phyloP scores from a whole-genome alignment of 345 rosid genomes.

The Iberis pinnata region DNA sequence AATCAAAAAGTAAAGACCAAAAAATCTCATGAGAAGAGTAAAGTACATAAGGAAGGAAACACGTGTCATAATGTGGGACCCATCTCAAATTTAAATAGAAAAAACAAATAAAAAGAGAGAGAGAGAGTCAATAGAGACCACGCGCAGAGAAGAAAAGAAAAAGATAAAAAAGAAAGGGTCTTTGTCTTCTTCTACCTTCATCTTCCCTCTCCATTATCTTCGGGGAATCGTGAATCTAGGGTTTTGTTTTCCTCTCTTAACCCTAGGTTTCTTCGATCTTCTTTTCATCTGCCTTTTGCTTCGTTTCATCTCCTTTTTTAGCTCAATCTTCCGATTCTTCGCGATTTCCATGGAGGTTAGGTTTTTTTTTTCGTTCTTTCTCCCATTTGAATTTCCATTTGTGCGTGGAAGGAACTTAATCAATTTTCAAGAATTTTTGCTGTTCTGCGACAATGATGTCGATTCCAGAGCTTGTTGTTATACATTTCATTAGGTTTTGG shows the following conservation, averaged over 20 bases:
- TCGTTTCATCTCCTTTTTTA: too few species aligned
- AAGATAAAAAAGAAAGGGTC: slow-evolving; percentile 14
- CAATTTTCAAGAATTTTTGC: too few species aligned
- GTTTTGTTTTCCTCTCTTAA: too few species aligned
- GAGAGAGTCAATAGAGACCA: slow-evolving; percentile 23
- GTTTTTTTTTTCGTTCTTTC: slow-evolving; percentile 7
- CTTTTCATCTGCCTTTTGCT: too few species aligned
- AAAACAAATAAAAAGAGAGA: neutral
- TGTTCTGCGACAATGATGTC: too few species aligned
- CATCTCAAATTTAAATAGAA: neutral
- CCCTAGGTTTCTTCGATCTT: neutral
- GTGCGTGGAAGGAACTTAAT: neutral
- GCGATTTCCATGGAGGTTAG: slow-evolving; percentile 33
- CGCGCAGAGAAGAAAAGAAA: slow-evolving; percentile 18
- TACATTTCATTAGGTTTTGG: too few species aligned
- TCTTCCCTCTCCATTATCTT: neutral
- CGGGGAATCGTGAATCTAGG: too few species aligned
- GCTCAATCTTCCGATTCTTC: too few species aligned
- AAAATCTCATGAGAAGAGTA: neutral
- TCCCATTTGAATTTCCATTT: slow-evolving; percentile 9
- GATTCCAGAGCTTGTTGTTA: neutral
- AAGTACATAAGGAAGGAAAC: slow-evolving; percentile 20
- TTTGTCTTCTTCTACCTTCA: slow-evolving; percentile 11
- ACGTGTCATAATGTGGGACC: slow-evolving; percentile 19
- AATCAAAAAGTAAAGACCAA: neutral